A percentile compares a stretch with the other conserved stretches of the same genome.
Evolutionary conservation across 768 basidiomycete species (phyloP).

Genomic region (Lanmaoa rubissima): DNA sequence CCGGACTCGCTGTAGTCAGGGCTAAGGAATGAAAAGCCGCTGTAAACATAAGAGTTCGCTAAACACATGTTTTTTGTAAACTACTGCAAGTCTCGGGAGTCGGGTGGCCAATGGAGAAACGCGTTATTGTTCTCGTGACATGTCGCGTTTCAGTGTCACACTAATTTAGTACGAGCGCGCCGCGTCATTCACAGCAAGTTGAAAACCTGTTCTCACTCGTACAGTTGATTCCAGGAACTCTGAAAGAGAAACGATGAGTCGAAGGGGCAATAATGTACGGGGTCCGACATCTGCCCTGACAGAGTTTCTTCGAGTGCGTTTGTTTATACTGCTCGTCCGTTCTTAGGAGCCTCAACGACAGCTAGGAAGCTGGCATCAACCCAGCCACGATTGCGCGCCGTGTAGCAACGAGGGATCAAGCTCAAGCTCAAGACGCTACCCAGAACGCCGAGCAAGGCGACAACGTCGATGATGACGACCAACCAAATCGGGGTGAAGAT

Average conservation of each 20-base stretch:
- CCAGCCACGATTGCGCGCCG: slow-evolving; percentile 40
- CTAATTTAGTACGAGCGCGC: slow-evolving; percentile 14
- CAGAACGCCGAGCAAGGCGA: slow-evolving; percentile 11
- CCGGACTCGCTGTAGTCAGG: background rate
- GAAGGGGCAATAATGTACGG: slow-evolving; percentile 56
- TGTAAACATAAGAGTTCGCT: background rate
- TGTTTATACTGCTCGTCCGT: background rate
- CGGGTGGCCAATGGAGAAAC: too few species aligned
- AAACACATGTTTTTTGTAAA: background rate
- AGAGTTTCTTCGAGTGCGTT: slow-evolving; percentile 67
- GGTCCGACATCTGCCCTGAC: slow-evolving; percentile 84
- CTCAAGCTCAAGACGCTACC: slow-evolving; percentile 31
- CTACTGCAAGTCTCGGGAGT: too few species aligned
- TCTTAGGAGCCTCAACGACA: slow-evolving; percentile 17
- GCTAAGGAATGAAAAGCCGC: background rate
- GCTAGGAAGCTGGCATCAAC: slow-evolving; percentile 54
- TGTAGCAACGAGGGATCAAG: slow-evolving; percentile 30
- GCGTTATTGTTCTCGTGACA: slow-evolving; percentile 16
- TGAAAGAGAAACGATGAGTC: slow-evolving; percentile 21
- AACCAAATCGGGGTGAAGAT: slow-evolving; percentile 9
- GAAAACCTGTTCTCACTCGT: background rate
- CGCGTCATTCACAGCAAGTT: background rate
- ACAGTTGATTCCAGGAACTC: background rate
- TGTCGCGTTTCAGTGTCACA: slow-evolving; percentile 10
- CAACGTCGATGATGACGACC: slow-evolving; percentile 13